Base-by-base conservation (phyloP, 345 rosid species). In the Clausena lansium region DNA sequence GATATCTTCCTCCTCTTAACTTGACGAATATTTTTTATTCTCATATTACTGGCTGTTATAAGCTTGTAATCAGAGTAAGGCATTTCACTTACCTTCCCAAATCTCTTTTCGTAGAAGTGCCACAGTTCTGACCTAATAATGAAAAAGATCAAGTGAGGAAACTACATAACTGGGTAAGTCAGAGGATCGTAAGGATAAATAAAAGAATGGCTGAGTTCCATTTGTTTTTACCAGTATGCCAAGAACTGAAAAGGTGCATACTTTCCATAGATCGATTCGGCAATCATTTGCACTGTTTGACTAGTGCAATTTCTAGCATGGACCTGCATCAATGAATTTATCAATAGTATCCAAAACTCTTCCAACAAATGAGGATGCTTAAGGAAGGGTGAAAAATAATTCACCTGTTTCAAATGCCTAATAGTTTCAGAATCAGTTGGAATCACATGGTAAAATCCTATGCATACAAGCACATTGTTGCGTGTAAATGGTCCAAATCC, bases 341-440 rank as follows among this genome's bases (percentile, higher is more conserved):
- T 47, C 24, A 64, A 38, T 58, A 2, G 65, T 27, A 24, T 66
- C 27, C 73, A 52, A 27, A 25, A 75, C 14, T 30, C 28, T 60
- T 41, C 58, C 39, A 70, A 61, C 38, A 13, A 15, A 39, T 6
- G 28, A 57, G 28, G 47, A 30, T 45, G 59, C 39, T 14, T 2
- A 24, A 35, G 4, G 32, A 30, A 30, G 32, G 32, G 32, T 30
- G 2, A 30, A 61, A 17, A 20, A 45, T 50, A 41, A 58, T 9
- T 73, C 55, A 83, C 89, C 88, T 88, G 85, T 54, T 86, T 77
- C 33, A 86, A 52, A 79, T 86, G 91, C 78, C 91, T 82, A n/a
- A 85, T 70, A 24, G 91, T 88, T 82, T 88, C 89, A 57, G 86
- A 82, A 83, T 88, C 88, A n/a, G 88, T 6, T 15, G 91, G 89